These are phyloP conservation scores for Coleophoma cylindrospora DNA, from an alignment of 2,329 filamentous ascomycete species.

Conservation along the genomic window DNA sequence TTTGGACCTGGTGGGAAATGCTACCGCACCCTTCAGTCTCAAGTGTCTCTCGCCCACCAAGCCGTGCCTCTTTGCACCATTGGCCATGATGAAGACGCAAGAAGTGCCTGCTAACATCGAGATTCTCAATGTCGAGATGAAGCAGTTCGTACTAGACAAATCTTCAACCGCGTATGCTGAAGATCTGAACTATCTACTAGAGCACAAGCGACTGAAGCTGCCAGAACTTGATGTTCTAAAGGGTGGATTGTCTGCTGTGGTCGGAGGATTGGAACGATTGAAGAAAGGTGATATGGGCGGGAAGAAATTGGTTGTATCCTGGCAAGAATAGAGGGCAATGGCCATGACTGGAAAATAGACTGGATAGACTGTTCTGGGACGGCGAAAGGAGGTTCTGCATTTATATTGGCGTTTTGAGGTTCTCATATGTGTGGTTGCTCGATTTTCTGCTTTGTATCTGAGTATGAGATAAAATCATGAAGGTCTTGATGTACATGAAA, in stretches of 20 bases:
- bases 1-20: conserved; percentile 32
- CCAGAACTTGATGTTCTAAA: conserved; percentile 27
- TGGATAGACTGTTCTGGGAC: neutral
- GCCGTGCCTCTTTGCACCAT: conserved; percentile 27
- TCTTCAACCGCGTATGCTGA: conserved; percentile 23
- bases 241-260: conserved; percentile 27
- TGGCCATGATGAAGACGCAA: conserved; percentile 28
- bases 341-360: neutral
- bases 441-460: too few relatives aligned
- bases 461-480: too few relatives aligned
- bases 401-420: neutral
- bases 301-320: conserved; percentile 28
- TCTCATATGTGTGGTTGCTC: too few relatives aligned
- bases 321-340: too few relatives aligned
- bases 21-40: conserved; percentile 26
- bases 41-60: conserved; percentile 19
- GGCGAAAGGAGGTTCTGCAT: neutral
- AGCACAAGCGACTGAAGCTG: conserved; percentile 20
- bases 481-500: too few relatives aligned
- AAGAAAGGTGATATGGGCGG: conserved; percentile 29
- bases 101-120: conserved; percentile 25
- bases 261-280: conserved; percentile 26
- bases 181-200: conserved; percentile 27
- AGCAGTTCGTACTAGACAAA: conserved; percentile 30
- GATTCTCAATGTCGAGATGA: conserved; percentile 34